These are phyloP conservation scores for Candida ovalis DNA, from an alignment of 805 yeast species.

Conservation along the genomic window DNA sequence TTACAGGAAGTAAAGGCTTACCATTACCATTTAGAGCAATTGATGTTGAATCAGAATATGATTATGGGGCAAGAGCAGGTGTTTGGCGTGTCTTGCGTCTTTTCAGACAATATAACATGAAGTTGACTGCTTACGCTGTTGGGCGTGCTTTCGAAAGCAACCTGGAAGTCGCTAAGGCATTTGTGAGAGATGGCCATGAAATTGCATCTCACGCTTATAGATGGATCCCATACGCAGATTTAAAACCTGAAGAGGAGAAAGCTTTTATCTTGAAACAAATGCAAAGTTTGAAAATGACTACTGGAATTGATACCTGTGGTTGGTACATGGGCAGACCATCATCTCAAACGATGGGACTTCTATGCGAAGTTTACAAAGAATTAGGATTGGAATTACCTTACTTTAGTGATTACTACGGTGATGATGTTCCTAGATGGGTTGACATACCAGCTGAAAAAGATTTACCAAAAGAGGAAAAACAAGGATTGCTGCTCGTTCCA, in stretches of 20 bases:
- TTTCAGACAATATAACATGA: constrained; percentile 29
- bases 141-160: constrained; percentile 36
- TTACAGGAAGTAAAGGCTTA: constrained; percentile 5
- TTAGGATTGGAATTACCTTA: constrained; percentile 30
- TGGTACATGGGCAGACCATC: constrained; percentile 36
- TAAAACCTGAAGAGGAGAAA: constrained; percentile 32
- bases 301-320: constrained; percentile 34
- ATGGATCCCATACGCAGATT: constrained; percentile 34
- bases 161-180: constrained; percentile 33
- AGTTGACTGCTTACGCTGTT: constrained; percentile 36
- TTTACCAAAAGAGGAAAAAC: constrained; percentile 15
- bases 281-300: constrained; percentile 26
- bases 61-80: constrained; percentile 6
- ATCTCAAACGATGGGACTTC: constrained; percentile 30
- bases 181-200: constrained; percentile 36
- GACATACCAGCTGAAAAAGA: constrained; percentile 28
- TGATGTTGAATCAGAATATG: constrained; percentile 10
- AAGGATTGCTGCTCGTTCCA: constrained; percentile 26
- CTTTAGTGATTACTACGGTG: constrained; percentile 35
- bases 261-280: constrained; percentile 31
- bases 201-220: constrained; percentile 38
- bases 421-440: constrained; percentile 36
- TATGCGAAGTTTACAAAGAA: constrained; percentile 33
- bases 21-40: constrained; percentile 6
- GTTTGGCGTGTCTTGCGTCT: constrained; percentile 26